These are phyloP conservation scores for Gastrodia elata DNA, from an alignment of 106 monocot genomes.

Conservation along the genomic window DNA sequence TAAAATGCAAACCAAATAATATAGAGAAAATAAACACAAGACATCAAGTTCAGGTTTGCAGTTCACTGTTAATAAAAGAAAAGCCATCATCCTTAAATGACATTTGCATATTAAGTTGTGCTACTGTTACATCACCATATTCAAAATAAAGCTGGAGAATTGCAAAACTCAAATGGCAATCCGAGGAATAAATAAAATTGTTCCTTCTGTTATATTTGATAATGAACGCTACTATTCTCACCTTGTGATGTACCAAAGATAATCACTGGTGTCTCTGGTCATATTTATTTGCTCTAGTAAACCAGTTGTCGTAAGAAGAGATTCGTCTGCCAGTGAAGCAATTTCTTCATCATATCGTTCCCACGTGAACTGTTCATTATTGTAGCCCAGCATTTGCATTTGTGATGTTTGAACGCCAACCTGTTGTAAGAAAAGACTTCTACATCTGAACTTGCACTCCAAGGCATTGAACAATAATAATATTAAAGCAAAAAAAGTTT, in stretches of 20 bases:
- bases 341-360: slow-evolving; percentile 92
- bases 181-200: background rate
- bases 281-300: slow-evolving; percentile 94
- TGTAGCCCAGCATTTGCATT: slow-evolving; percentile 70
- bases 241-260: slow-evolving; percentile 96
- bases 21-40: background rate
- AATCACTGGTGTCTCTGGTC: slow-evolving; percentile 88
- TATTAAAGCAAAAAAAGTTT: background rate
- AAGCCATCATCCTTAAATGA: background rate
- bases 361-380: slow-evolving; percentile 52
- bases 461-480: background rate
- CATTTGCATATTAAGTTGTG: background rate
- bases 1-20: background rate
- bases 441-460: background rate
- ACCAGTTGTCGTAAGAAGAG: slow-evolving; percentile 56
- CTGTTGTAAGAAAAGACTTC: slow-evolving; percentile 17
- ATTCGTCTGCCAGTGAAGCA: slow-evolving; percentile 44
- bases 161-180: background rate
- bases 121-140: background rate
- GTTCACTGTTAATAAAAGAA: background rate
- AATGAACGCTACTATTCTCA: slow-evolving; percentile 12
- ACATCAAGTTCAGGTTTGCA: background rate
- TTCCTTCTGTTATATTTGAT: background rate
- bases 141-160: background rate
- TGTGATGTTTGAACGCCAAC: slow-evolving; percentile 88